Evolutionary conservation across 306 rosid species (phyloP), one percentile per base, ranked within the genome.

Genomic region (Senna tora): DNA sequence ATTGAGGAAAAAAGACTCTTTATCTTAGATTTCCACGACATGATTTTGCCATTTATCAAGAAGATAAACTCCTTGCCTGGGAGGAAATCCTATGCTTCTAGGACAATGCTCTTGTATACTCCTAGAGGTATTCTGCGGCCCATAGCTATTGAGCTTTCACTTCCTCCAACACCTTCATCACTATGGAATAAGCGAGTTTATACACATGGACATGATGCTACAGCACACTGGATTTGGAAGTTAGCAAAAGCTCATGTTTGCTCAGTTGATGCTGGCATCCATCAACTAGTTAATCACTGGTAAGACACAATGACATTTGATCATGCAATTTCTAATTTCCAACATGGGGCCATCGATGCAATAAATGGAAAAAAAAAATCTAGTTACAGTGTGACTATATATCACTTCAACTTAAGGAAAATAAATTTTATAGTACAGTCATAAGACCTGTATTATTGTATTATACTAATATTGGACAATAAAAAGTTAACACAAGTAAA

Each of bases 221-320:
- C 98, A 9, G 46, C 87, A 4, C 81, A 89, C 75, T 94, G 98
- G 98, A 81, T 80, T 58, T 94, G 98, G 98, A 91, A 91, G 77
- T 90, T 94, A 55, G 97, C 97, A 41, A 94, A 94, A 81, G 98
- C 98, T 76, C 98, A 94, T 79, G 98, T 81, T 61, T 86, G 96
- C 91, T 89, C 97, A 16, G 86, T 84, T 15, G 98, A 94, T 66
- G 91, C 90, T 14, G 98, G 98, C 30, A 47, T 94, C 74, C 98
- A 94, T 76, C 98, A 94, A 84, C 79, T 94, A 65, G 98, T 94
- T 20, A 91, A 94, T 84, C 98, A 94, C 79, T 94, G 97, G 98
- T 94, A 87, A 70, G 75, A 22, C 36, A 39, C 34, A 65, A 36
- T 42, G 14, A 34, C 5, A 41, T 50, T 42, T 43, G 30, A 62